Evolutionary conservation across 106 monocot genomes (phyloP).

Genomic region (Dioscorea alata): DNA sequence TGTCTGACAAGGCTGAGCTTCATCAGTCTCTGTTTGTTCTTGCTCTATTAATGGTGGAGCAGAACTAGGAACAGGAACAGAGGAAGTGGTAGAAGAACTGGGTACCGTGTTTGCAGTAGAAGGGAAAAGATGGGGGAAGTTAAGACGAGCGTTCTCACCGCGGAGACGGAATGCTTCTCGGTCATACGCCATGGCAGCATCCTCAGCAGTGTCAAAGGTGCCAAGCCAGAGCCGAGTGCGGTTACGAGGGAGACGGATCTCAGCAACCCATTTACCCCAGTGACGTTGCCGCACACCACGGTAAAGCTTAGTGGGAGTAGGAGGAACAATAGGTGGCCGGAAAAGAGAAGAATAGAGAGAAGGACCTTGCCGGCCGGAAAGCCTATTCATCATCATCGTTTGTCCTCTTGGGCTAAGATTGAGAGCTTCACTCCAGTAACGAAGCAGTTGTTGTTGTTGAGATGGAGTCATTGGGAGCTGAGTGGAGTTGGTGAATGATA

Average conservation of each 20-base stretch:
- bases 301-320: constrained; percentile 43
- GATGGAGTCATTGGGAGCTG: neutral
- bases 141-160: constrained; percentile 82
- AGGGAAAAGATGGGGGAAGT: constrained; percentile 80
- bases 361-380: neutral
- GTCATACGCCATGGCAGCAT: constrained; percentile 89
- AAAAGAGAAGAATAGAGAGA: neutral
- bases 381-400: constrained; percentile 23
- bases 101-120: neutral
- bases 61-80: constrained; percentile 23
- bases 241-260: constrained; percentile 68
- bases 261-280: constrained; percentile 76
- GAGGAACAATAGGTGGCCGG: constrained; percentile 3
- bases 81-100: constrained; percentile 11
- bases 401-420: constrained; percentile 51
- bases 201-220: constrained; percentile 94
- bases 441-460: constrained; percentile 4
- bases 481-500: neutral
- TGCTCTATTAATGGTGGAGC: constrained; percentile 4
- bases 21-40: neutral
- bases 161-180: constrained; percentile 84
- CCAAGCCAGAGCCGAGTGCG: constrained; percentile 91
- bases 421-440: constrained; percentile 11
- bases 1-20: neutral
- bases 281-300: constrained; percentile 64